Conservation (phyloP, 768 basidiomycete genomes). For the Mycena vulgaris region DNA sequence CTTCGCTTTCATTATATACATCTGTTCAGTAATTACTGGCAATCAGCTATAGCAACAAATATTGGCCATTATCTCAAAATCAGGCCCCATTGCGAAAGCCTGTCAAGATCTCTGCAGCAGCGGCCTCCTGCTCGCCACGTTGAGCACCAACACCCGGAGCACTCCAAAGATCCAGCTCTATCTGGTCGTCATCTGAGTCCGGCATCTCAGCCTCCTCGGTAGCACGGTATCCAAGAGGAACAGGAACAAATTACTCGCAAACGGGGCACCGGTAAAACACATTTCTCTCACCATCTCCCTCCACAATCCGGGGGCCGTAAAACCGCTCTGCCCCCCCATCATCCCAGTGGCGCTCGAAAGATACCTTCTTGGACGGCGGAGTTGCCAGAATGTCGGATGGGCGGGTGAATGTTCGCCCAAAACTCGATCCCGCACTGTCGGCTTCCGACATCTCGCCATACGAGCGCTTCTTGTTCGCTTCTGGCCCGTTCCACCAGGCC, state of each 20-base stretch:
- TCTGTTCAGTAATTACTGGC: background rate
- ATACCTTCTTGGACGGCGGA: conserved; percentile 7
- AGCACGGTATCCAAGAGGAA: conserved; percentile 18
- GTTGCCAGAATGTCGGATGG: background rate
- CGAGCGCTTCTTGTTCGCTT: conserved; percentile 19
- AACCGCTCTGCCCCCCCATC: conserved; percentile 9
- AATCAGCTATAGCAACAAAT: background rate
- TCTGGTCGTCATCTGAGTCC: background rate
- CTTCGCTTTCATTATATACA: background rate
- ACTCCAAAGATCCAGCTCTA: background rate
- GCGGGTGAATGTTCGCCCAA: background rate
- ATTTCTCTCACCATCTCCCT: background rate
- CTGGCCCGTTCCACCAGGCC: background rate
- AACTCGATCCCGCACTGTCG: background rate
- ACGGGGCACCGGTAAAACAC: conserved; percentile 3
- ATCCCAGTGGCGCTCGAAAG: background rate
- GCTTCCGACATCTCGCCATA: background rate
- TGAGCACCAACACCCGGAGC: background rate
- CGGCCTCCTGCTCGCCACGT: background rate
- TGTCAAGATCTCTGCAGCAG: conserved; percentile 1
- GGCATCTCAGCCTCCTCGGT: background rate
- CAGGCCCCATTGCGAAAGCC: background rate
- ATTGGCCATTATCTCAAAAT: background rate
- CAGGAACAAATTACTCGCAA: background rate
- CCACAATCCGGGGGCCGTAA: conserved; percentile 3